Base-by-base conservation (phyloP, 2,329 filamentous ascomycete species). In the Xylariomycetidae sp. region DNA sequence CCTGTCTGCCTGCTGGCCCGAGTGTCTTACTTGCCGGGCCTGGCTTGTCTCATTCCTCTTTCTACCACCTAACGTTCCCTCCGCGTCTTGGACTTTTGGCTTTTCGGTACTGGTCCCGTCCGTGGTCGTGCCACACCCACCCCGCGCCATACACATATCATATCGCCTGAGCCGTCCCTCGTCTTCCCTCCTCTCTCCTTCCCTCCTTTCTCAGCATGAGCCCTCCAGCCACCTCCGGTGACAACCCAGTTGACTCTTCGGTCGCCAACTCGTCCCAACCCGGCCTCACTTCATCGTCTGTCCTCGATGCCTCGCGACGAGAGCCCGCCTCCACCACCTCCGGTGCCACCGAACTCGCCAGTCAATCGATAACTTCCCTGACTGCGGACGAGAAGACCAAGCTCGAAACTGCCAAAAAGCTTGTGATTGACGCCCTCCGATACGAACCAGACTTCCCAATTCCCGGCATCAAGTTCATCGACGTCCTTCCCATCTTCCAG, bases 401-500 rank as follows among this genome's bases (percentile, higher is more conserved):
- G 41, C 49, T 54, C 19, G 38, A 41, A 28, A 43, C 34, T 16
- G 50, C 54, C 33, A 56, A 57, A 49, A 44, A 53, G 44, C 47
- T 64, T 73, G 89, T 71, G 72, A 65, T 79, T 57, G 64, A 67
- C 48, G 76, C 82, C 39, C 76, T 96, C 50, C 85, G 85, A 63
- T 81, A 88, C 61, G 94, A 87, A 67, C 78, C 80, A 54, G 87
- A 96, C 71, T 96, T 95, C 68, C 90, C 90, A 39, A 81, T 83
- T 47, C 80, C 84, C 28, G 90, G 92, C 60, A 90, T 98, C 57
- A 74, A 94, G 54, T 98, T 98, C 65, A 87, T 95, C 68, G 92
- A 98, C 60, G 96, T 98, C 65, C 82, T 98, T 63, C 92, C 92
- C 41, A 82, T 96, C 57, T 96, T 98, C 70, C 79, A 85, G 59